Base-by-base conservation (phyloP, 768 basidiomycete species). In the Collybia mongolica region DNA sequence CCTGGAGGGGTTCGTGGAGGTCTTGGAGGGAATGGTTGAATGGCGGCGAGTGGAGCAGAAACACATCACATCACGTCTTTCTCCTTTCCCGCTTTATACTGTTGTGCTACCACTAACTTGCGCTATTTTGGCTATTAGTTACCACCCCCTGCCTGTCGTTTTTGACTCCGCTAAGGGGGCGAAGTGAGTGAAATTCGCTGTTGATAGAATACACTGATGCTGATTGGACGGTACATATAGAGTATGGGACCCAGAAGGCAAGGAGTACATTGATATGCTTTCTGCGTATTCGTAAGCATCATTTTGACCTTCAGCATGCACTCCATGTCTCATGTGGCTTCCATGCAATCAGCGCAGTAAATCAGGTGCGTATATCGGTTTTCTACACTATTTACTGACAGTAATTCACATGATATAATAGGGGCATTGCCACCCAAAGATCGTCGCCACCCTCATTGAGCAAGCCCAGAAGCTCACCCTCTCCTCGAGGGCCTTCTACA, bases 211-310 rank as follows among this genome's bases (percentile, higher is more conserved):
- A 49, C 28, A 24, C 24, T 15, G n/a, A 8, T 44, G 39, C 53
- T 57, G 55, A 53, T 63, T 54, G 46, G 59, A 41, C 17, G 51
- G 29, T 52, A 46, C 39, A 52, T 49, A 40, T 58, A 80, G 78
- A 61, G 92, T 93, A 65, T 96, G 91, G 90, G 95, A 97, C 65
- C 90, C 88, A 2, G 94, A 96, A 77, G 95, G 94, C 55, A 86
- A 82, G 45, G 89, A 94, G 64, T 99, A 97, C 71, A 93, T 98
- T 54, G 97, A 99, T 63, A 97, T 98, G 91, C 78, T 99, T 17
- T 91, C 92, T 39, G 97, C 97, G 23, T 98, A 98, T 73, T 95
- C 92, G 91, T 95, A 65, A 73, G 87, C 65, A 38, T 46, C 46
- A 24, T 36, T 23, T 22, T 8, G 38, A 20, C 42, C 38, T 37